Evolutionary conservation across 2,329 filamentous ascomycete genomes (phyloP), one percentile per base, ranked within the genome.

Genomic region (Xylariaceae sp.): DNA sequence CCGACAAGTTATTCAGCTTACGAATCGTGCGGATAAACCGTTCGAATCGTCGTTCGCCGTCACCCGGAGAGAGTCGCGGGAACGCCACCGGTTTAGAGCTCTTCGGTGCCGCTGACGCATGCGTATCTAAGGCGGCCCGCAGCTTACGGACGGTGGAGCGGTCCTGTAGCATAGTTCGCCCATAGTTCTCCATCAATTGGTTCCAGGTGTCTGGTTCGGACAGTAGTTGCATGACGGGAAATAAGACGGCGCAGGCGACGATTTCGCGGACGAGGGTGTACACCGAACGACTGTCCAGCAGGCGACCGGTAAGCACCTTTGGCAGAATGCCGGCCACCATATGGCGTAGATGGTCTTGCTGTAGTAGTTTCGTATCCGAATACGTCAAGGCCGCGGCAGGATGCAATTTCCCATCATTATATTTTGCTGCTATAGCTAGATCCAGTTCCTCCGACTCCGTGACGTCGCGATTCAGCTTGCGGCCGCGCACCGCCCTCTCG

Each of bases 201-300:
- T 99, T 98, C 93, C 93, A 99, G 7, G 89, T 96, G 75, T 99
- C 96, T 1, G 96, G 93, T 65, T 99, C 93, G 4, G 90, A 85
- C 18, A 99, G 78, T 59, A 92, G 79, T 66, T 89, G 86, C 70
- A 97, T 81, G 20, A 96, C 77, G 0, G 95, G 95, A 42, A 86
- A 87, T 40, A 99, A 78, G 40, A 99, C 88, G n/a, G 91, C 91
- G 73, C 95, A 97, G 20, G 91, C 82, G n/a, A 97, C 85, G 58
- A 99, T 88, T 75, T 99, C 96, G 65, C 90, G 87, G 57, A 97
- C 83, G 51, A 99, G 78, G 37, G 88, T 89, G 29, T 84, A 85
- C 7, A 97, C 93, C 42, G 90, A 86, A 58, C 90, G 83, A 70
- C 95, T 97, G 29, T 87, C 88, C 41, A 91, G 81, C 71, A 95